Conservation (phyloP, 768 basidiomycete species). For the Crepidotus variabilis region DNA sequence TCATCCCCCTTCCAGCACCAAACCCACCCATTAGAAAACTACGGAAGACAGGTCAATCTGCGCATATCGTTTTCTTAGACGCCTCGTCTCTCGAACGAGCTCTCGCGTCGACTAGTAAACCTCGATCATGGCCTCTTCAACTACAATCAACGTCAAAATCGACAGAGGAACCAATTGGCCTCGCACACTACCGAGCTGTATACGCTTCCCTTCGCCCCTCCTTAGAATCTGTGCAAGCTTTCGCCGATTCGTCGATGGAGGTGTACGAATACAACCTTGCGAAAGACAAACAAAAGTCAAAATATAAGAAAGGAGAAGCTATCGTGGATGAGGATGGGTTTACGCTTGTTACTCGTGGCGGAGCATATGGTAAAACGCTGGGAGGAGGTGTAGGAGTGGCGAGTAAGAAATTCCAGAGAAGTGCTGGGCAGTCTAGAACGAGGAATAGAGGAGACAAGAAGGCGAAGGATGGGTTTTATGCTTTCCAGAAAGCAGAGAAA, state of each 20-base stretch:
- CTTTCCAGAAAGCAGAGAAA: constrained; percentile 87
- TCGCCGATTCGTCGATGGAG: constrained; percentile 76
- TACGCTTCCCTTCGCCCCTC: constrained; percentile 73
- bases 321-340: constrained; percentile 95
- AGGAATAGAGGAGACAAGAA: constrained; percentile 47
- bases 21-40: constrained; percentile 46
- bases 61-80: constrained; percentile 73
- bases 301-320: constrained; percentile 80
- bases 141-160: constrained; percentile 8
- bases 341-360: constrained; percentile 89
- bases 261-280: constrained; percentile 72
- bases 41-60: constrained; percentile 60
- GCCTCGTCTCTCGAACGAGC: constrained; percentile 66
- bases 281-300: constrained; percentile 55
- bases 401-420: constrained; percentile 64
- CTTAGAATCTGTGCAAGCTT: constrained; percentile 66
- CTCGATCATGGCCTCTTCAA: constrained; percentile 60
- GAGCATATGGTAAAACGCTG: constrained; percentile 83
- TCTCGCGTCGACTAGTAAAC: constrained; percentile 48
- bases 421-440: constrained; percentile 43
- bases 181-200: constrained; percentile 65
- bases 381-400: constrained; percentile 73
- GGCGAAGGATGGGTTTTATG: constrained; percentile 80
- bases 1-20: constrained; percentile 55
- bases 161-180: constrained; percentile 55